phyloP scores from a whole-genome alignment of 1,284 basidiomycete genomes.

The Coniferiporia weirii region DNA sequence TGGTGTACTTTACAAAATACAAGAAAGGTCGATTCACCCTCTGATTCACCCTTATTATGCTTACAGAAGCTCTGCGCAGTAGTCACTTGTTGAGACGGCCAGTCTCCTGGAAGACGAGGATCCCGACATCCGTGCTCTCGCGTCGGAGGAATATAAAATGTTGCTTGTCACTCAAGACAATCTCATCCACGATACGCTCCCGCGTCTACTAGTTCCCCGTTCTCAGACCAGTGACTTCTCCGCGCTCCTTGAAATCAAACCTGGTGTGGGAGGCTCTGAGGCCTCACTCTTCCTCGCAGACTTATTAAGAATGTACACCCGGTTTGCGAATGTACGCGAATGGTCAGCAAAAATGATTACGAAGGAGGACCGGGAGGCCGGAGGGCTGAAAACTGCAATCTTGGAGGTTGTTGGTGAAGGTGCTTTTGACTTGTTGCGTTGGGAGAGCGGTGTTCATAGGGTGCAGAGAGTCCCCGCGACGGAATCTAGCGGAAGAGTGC shows the following conservation, averaged over 20 bases:
- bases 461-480: slow-evolving; percentile 94
- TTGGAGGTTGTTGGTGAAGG: slow-evolving; percentile 77
- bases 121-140: slow-evolving; percentile 70
- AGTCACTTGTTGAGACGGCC: slow-evolving; percentile 63
- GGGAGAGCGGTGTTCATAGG: slow-evolving; percentile 94
- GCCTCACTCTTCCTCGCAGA: slow-evolving; percentile 80
- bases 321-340: slow-evolving; percentile 49
- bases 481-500: slow-evolving; percentile 81
- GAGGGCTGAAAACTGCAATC: slow-evolving; percentile 80
- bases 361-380: slow-evolving; percentile 49
- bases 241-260: slow-evolving; percentile 85
- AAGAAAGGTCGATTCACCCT: slow-evolving; percentile 32
- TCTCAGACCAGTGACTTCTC: slow-evolving; percentile 63
- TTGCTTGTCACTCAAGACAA: slow-evolving; percentile 46
- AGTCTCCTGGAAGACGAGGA: slow-evolving; percentile 73
- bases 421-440: slow-evolving; percentile 76
- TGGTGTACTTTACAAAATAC: slow-evolving; percentile 44
- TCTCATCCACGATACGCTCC: slow-evolving; percentile 54
- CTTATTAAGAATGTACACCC: slow-evolving; percentile 79
- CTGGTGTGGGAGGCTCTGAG: slow-evolving; percentile 92
- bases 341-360: slow-evolving; percentile 55
- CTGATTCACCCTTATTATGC: background rate
- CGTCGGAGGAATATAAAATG: slow-evolving; percentile 59
- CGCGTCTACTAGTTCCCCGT: slow-evolving; percentile 66
- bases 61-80: slow-evolving; percentile 28